Evolutionary conservation across 1,284 basidiomycete genomes (phyloP), one percentile per base, ranked within the genome.

Genomic region (Austroboletus olivaceoglutinosus): DNA sequence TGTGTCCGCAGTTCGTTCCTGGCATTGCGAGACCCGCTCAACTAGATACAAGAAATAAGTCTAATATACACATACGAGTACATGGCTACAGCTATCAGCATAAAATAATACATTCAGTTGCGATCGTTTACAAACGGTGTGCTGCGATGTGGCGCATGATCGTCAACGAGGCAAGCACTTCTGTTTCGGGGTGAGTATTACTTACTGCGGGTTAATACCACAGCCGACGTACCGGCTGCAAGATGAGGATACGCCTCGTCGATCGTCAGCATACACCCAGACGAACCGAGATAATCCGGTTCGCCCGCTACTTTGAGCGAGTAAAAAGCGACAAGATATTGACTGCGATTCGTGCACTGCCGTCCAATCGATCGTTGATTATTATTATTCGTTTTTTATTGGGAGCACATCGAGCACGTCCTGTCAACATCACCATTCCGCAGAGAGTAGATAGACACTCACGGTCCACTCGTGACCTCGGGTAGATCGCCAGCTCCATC

Each of bases 141-240:
- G 72, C 69, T n/a, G 66, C 74, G 39, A 86, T 83, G 57, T 84
- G 80, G n/a, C 83, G 74, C 81, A 86, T 82, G 55, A 86, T 79
- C 62, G 77, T 75, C 41, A 84, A 63, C 1, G 82, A 77, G 3
- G 80, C 80, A 12, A 86, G 72, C 51, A 85, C 65, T 53, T 86
- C 84, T 86, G 27, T 46, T 18, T 45, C 18, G 9, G 36, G 29
- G 38, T 19, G 40, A 40, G 46, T 39, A 45, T 56, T 8, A 25
- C 5, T 4, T 25, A 25, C 10, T 25, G n/a, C n/a, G n/a, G n/a
- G n/a, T 4, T 8, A 25, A 25, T 25, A 48, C 44, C 43, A 44
- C 50, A 5, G 34, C 10, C 43, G 48, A 56, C 50, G 49, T 31
- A 82, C 83, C 84, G 49, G 72, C 70, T 30, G 77, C 77, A 44